Base-by-base conservation (phyloP, 768 basidiomycete species). In the Pleurotus citrinopileatus region DNA sequence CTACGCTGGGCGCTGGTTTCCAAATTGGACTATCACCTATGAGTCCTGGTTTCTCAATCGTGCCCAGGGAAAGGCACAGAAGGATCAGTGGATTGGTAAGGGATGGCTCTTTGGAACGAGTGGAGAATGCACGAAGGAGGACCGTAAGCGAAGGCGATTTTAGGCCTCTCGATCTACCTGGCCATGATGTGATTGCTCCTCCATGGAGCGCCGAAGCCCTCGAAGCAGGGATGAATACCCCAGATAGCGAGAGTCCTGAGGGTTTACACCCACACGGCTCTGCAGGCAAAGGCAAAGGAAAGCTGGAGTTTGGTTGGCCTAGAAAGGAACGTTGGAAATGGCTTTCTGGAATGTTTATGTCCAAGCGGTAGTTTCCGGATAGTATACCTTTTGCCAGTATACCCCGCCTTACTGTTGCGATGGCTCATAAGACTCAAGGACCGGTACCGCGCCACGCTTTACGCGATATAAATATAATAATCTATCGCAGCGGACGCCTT, bases 11-110 rank as follows among this genome's bases (percentile, higher is more conserved):
- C 12, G 59, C 72, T 3, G 89, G 87, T 5, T 83, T 91, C 69
- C 83, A 85, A 59, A 89, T 91, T 58, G 89, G 89, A 3, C 62
- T 91, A 36, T 87, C 86, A 22, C 85, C 89, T 13, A 70, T 86
- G 52, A 87, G 86, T 60, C 89, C 89, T 27, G 89, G 89, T n/a
- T 91, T 90, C 60, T 74, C 78, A n/a, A 76, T 88, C 42, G 73
- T 82, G 50, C 86, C 85, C 19, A 66, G 70, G 43, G 77, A 80
- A 59, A 68, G 82, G 60, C 69, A 79, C 57, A 67, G 81, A 58
- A 67, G 75, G 55, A 54, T 66, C 9, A 80, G 73, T 58, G 73
- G 71, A 28, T 46, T 71, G 17, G 70, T 64, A 1, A 53, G 23
- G 55, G 26, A 59, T 55, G 22, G 67, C 68, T 50, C 59, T 57